phyloP scores from a whole-genome alignment of 2,329 filamentous ascomycete species.

The Calonectria leucothoes region DNA sequence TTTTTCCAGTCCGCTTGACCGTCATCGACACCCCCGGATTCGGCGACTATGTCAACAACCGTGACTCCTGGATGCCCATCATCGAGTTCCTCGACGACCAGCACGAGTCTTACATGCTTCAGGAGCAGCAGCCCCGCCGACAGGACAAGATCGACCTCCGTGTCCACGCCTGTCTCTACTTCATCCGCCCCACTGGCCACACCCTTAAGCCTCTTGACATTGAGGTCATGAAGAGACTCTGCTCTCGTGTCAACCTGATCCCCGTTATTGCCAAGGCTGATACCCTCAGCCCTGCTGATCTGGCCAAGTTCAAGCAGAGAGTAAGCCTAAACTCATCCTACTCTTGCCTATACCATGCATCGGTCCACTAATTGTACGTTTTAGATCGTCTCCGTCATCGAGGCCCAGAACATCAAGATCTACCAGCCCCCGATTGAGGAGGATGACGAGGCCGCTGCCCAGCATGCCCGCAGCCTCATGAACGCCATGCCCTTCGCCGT shows the following conservation, averaged over 20 bases:
- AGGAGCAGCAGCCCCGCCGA: conserved; percentile 98
- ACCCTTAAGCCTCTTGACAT: conserved; percentile 99
- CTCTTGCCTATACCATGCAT: neutral
- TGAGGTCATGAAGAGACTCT: conserved; percentile 99
- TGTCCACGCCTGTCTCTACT: conserved; percentile 98
- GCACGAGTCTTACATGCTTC: conserved; percentile 99
- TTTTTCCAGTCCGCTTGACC: conserved; percentile 84
- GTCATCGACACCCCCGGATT: conserved; percentile 99
- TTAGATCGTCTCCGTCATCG: conserved; percentile 93
- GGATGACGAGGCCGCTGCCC: conserved; percentile 94
- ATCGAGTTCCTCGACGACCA: conserved; percentile 99
- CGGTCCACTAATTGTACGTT: conserved; percentile 1
- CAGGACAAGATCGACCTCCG: conserved; percentile 99
- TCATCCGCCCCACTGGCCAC: conserved; percentile 98
- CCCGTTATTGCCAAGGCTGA: conserved; percentile 99
- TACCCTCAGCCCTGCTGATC: conserved; percentile 91
- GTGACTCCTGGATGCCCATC: conserved; percentile 99
- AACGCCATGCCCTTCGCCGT: conserved; percentile 98
- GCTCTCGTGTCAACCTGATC: conserved; percentile 97
- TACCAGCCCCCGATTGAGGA: conserved; percentile 98
- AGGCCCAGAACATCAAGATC: conserved; percentile 99
- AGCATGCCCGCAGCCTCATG: conserved; percentile 95
- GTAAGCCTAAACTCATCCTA: conserved; percentile 62
- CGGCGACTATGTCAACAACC: conserved; percentile 99
- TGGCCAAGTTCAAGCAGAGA: conserved; percentile 94